These are phyloP conservation scores for Phytophthora citricola DNA, from an alignment of 352 stramenopile species.

Conservation along the genomic window DNA sequence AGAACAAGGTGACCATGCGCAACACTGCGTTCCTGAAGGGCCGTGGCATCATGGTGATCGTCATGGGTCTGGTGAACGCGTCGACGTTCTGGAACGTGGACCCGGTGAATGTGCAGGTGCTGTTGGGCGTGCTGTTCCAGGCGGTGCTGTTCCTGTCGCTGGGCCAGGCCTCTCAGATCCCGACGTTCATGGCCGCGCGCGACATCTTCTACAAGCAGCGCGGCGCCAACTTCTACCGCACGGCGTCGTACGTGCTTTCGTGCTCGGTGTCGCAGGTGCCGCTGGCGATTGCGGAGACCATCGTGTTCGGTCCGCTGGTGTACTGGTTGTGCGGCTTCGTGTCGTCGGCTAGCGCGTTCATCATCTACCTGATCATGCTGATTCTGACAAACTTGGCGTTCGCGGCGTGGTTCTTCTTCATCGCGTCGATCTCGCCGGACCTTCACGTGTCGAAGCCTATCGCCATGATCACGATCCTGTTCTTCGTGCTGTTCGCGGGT, in stretches of 20 bases:
- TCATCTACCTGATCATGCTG: conserved; percentile 52
- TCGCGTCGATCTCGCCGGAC: conserved; percentile 40
- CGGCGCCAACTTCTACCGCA: conserved; percentile 79
- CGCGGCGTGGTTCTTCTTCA: conserved; percentile 56
- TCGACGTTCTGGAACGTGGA: conserved; percentile 58
- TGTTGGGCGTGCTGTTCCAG: conserved; percentile 82
- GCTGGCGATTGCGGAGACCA: conserved; percentile 56
- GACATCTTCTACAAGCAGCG: conserved; percentile 86
- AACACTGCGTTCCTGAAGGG: conserved; percentile 57
- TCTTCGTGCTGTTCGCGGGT: conserved; percentile 58
- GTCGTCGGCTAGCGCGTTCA: conserved; percentile 33
- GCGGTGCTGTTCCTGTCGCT: conserved; percentile 78
- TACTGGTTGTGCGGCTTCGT: conserved; percentile 85
- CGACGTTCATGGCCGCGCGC: conserved; percentile 69
- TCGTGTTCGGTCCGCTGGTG: conserved; percentile 81
- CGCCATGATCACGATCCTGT: conserved; percentile 40
- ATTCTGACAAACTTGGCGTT: conserved; percentile 56
- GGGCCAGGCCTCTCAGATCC: conserved; percentile 73
- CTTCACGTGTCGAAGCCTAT: conserved; percentile 47
- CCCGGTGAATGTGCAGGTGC: conserved; percentile 39
- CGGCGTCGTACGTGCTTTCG: conserved; percentile 65
- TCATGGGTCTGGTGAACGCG: conserved; percentile 49
- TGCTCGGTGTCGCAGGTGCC: conserved; percentile 71
- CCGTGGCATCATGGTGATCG: conserved; percentile 45
- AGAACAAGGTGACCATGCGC: conserved; percentile 65